Conservation (phyloP, 257 asterid genomes). For the Nicotiana otophora region DNA sequence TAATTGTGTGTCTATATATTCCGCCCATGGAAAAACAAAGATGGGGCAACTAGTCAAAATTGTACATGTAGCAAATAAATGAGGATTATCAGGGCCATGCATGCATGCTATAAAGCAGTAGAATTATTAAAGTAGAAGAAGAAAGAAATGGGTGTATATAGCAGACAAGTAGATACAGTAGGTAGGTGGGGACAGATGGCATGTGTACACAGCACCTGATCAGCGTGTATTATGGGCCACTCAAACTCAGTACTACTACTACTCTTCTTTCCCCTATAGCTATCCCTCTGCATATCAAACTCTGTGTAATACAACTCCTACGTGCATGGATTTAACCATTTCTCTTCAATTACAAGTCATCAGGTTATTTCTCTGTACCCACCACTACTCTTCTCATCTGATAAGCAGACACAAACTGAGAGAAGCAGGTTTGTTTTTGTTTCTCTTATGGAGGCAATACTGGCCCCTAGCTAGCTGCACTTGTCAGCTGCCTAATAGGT, state of each 20-base stretch:
- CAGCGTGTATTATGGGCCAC: background rate
- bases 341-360: slow-evolving; percentile 7
- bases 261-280: background rate
- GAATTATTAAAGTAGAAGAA: background rate
- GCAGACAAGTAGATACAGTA: background rate
- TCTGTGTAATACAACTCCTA: background rate
- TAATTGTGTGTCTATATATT: too few species aligned
- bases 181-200: background rate
- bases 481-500: background rate
- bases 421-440: background rate
- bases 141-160: background rate
- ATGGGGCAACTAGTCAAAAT: background rate
- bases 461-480: background rate
- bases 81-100: background rate
- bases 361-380: background rate
- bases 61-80: background rate
- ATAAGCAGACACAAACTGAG: background rate
- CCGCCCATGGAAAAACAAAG: too few species aligned
- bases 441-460: background rate
- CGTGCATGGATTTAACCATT: slow-evolving; percentile 10
- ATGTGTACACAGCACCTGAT: background rate
- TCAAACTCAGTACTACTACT: background rate
- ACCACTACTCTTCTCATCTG: background rate
- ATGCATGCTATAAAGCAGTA: background rate
- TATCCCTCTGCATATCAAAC: background rate